Base-by-base conservation (phyloP, 108 stramenopile species). In the Craspedostauros australis region DNA sequence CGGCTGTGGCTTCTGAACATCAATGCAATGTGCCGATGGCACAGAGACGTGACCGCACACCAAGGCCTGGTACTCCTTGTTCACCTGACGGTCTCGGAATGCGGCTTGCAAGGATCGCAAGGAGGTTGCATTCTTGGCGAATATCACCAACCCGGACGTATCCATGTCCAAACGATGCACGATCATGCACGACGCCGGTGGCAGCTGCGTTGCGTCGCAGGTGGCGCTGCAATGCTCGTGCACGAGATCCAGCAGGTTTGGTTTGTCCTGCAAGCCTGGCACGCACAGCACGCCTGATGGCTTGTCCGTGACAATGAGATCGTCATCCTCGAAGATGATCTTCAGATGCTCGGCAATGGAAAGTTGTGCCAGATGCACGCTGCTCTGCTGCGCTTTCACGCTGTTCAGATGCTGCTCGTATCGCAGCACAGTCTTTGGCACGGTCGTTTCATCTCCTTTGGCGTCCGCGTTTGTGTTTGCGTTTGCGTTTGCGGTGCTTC, bases 151-250 rank as follows among this genome's bases (percentile, higher is more conserved):
- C 11, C 90, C 90, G 25, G 70, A 72, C 1, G 90, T 91, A 64
- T 88, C 90, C 86, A 91, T 88, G 40, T 85, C 90, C 30, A 91
- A 65, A 41, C 90, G 76, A 64, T 91, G 90, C 22, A 81, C 76
- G 43, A 88, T 77, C 84, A 85, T 83, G 29, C 16, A 23, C 7
- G 21, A 4, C 9, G 16, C 12, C 3, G 14, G 12, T 22, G 9
- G 29, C 19, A 22, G 46, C 44, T 11, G 50, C n/a, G 26, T 46
- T 24, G n/a, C 34, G 39, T 37, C 24, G 4, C 54, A 44, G 37
- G 39, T 31, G 18, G 26, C 54, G 20, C 38, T 56, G 48, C 37
- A 80, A 29, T 39, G 19, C n/a, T 88, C 77, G 43, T 64, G 62
- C 1, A 88, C 64, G 39, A 86, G 22, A 48, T 71, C 63, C 30